Percentiles rank a stretch among this genome's conserved stretches.
phyloP scores from a whole-genome alignment of 257 asterid species.

The Solanum corneliomulleri region DNA sequence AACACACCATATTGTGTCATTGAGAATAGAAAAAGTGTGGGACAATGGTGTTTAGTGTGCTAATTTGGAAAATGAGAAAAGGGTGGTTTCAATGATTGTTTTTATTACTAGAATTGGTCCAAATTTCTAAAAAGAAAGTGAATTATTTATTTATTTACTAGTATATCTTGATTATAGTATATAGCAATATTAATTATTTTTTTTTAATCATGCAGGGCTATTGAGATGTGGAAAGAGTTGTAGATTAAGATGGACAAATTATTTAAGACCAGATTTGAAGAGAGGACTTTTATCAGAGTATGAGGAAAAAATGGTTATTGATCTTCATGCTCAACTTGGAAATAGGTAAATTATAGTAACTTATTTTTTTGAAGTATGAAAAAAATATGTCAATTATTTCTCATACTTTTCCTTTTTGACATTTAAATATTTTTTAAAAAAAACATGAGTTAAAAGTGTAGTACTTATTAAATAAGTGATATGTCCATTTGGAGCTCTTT shows the following conservation, averaged over 20 bases:
- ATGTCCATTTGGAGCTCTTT: not conserved
- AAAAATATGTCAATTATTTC: not conserved
- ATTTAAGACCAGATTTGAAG: conserved; percentile 85
- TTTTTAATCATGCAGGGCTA: conserved; percentile 34
- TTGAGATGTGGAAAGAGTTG: conserved; percentile 96
- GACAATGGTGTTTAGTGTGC: not conserved
- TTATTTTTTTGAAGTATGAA: not conserved
- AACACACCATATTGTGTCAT: not conserved
- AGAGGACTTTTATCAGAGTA: conserved; percentile 80
- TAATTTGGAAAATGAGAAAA: not conserved
- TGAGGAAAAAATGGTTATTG: conserved; percentile 93
- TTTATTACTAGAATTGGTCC: not conserved
- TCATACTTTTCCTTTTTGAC: not conserved
- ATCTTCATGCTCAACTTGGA: conserved; percentile 95
- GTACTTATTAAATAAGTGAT: not conserved
- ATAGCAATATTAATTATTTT: not conserved
- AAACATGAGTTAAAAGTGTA: not conserved
- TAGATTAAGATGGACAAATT: conserved; percentile 89
- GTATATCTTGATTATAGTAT: not conserved
- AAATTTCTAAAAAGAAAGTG: not conserved
- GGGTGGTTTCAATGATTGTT: not conserved
- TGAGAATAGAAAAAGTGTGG: not conserved
- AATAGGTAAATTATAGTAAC: conserved; percentile 42
- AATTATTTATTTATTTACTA: not conserved
- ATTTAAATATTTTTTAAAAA: not conserved